Evolutionary conservation across 208 protist species (phyloP).

Genomic region (Acanthamoeba triangularis): DNA sequence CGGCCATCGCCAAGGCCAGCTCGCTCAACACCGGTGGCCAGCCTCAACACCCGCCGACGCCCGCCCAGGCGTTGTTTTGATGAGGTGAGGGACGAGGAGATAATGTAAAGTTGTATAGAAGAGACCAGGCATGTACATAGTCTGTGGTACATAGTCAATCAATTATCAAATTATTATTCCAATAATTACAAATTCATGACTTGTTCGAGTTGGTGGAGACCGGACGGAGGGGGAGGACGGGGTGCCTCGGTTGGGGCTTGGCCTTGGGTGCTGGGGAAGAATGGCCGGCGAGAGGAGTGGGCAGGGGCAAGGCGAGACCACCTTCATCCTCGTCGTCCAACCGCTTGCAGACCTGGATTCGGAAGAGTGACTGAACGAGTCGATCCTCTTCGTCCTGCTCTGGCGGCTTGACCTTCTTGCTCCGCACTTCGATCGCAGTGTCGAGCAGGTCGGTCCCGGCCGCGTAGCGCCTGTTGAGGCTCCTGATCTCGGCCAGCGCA

Average conservation of each 20-base stretch:
- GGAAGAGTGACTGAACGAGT: conserved; percentile 16
- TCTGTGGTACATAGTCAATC: too few species aligned
- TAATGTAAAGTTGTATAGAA: too few species aligned
- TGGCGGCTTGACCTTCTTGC: not conserved
- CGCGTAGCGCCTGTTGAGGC: conserved; percentile 52
- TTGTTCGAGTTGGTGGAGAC: not conserved
- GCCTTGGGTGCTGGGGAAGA: not conserved
- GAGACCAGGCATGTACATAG: too few species aligned
- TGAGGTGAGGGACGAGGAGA: too few species aligned
- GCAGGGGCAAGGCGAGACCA: not conserved
- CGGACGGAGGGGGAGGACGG: not conserved
- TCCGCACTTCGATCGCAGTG: not conserved
- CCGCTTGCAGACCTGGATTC: not conserved
- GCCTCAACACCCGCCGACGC: too few species aligned
- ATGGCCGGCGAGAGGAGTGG: not conserved
- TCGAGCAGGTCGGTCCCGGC: conserved; percentile 56
- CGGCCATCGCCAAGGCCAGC: too few species aligned
- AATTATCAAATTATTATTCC: too few species aligned
- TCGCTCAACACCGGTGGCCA: too few species aligned
- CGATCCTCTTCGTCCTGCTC: conserved; percentile 47
- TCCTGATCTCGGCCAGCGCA: conserved; percentile 68
- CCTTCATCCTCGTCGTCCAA: not conserved
- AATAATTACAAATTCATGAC: too few species aligned
- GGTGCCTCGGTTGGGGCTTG: not conserved
- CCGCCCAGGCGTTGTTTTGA: too few species aligned